These are phyloP conservation scores for Dalbergia cultrata DNA, from an alignment of 306 rosid species.

Conservation along the genomic window DNA sequence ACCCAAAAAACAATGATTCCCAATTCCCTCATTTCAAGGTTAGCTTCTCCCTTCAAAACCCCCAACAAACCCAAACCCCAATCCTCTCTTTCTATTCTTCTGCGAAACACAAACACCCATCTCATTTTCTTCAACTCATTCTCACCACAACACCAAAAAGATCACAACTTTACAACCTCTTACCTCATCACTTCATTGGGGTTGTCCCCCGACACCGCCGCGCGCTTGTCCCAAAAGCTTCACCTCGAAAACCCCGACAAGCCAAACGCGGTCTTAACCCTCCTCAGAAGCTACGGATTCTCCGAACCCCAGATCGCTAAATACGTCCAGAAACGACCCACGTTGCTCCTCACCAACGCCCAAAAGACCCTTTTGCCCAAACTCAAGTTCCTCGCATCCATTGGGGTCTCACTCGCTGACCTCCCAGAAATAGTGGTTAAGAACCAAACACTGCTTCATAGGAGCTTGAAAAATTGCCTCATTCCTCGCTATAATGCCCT, in stretches of 20 bases:
- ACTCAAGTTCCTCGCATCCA: slow-evolving; percentile 44
- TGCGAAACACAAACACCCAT: background rate
- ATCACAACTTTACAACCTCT: slow-evolving; percentile 31
- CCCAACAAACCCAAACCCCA: background rate
- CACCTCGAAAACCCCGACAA: background rate
- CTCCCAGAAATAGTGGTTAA: slow-evolving; percentile 2
- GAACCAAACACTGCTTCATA: background rate
- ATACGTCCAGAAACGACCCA: slow-evolving; percentile 8
- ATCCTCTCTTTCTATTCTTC: background rate
- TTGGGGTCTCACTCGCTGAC: slow-evolving; percentile 45
- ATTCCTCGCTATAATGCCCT: slow-evolving; percentile 40
- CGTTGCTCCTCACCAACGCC: slow-evolving; percentile 36
- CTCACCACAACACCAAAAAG: background rate
- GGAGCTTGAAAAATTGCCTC: slow-evolving; percentile 47
- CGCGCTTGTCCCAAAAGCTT: background rate
- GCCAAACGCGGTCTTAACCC: slow-evolving; percentile 45
- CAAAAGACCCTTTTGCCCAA: slow-evolving; percentile 49
- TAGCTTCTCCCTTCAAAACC: background rate
- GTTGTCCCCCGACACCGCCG: slow-evolving; percentile 48
- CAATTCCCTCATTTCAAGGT: slow-evolving; percentile 1
- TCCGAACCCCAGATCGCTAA: slow-evolving; percentile 44
- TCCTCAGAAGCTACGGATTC: slow-evolving; percentile 46
- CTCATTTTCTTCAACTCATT: background rate
- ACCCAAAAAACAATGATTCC: slow-evolving; percentile 12
- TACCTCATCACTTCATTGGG: slow-evolving; percentile 51